Conservation (phyloP, 169 alveolate species). For the Cyclospora cayetanensis region DNA sequence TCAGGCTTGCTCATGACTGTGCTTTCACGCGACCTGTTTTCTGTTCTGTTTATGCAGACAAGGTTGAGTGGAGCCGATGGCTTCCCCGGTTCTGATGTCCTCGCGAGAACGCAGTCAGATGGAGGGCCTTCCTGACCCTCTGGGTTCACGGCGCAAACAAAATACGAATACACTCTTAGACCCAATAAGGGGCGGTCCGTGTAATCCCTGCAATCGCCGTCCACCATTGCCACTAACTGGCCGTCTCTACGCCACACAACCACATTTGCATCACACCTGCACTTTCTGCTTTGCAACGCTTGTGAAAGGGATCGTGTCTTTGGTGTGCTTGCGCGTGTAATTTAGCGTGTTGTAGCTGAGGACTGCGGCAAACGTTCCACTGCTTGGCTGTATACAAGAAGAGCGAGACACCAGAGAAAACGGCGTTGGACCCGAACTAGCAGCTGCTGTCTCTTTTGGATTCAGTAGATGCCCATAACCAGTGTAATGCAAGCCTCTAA, state of each 20-base stretch:
- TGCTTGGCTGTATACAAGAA: neutral
- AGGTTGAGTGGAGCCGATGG: slow-evolving; percentile 50
- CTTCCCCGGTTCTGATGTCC: slow-evolving; percentile 52
- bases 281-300: neutral
- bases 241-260: neutral
- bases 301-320: neutral
- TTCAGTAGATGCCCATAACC: too few species aligned
- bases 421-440: too few species aligned
- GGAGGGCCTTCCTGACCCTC: slow-evolving; percentile 27
- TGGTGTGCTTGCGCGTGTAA: neutral
- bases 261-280: neutral
- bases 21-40: neutral
- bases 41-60: neutral
- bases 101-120: neutral
- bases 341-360: neutral
- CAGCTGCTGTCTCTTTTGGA: too few species aligned
- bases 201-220: neutral
- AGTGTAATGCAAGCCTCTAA: too few species aligned
- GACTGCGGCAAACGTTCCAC: neutral
- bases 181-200: neutral
- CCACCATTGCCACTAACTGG: slow-evolving; percentile 6
- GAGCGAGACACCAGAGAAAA: neutral
- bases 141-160: neutral
- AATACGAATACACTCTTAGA: neutral
- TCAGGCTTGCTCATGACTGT: neutral